Evolutionary conservation across 352 stramenopile genomes (phyloP).

Genomic region (Pythium apleroticum): DNA sequence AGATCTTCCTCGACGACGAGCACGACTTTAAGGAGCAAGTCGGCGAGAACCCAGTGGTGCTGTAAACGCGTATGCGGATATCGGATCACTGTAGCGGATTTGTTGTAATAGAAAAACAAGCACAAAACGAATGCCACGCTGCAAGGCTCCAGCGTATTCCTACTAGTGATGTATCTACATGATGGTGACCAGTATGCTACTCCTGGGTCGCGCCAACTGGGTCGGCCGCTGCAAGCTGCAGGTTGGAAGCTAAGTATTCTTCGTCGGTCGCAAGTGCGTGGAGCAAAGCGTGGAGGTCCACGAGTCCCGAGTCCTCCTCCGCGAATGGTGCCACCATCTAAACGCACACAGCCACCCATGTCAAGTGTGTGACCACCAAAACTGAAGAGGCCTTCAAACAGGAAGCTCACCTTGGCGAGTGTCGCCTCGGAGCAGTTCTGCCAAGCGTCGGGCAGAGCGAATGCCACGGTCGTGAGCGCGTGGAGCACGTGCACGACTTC

Average conservation of each 20-base stretch:
- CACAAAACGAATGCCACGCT: background rate
- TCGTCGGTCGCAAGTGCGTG: constrained; percentile 27
- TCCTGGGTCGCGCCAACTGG: background rate
- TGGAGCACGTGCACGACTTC: constrained; percentile 39
- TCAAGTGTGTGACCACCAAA: too few species aligned
- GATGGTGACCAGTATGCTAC: background rate
- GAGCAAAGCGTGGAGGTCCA: constrained; percentile 43
- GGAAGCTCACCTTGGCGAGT: constrained; percentile 48
- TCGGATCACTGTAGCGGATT: constrained; percentile 4
- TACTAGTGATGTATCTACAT: constrained; percentile 5
- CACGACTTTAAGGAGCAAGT: constrained; percentile 93
- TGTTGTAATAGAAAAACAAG: constrained; percentile 6
- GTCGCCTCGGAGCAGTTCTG: constrained; percentile 36
- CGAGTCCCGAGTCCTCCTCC: constrained; percentile 24
- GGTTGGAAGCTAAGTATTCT: background rate
- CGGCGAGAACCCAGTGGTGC: constrained; percentile 77
- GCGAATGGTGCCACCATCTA: constrained; percentile 45
- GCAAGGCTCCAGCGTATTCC: too few species aligned
- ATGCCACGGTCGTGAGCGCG: constrained; percentile 30
- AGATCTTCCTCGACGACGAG: constrained; percentile 93
- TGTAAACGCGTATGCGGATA: constrained; percentile 47
- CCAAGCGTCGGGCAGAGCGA: constrained; percentile 48
- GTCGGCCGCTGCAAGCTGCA: background rate
- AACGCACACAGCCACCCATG: constrained; percentile 1
- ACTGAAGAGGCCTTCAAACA: too few species aligned